Evolutionary conservation across 1,284 basidiomycete species (phyloP).

Genomic region (Cutaneotrichosporon spelunceum): DNA sequence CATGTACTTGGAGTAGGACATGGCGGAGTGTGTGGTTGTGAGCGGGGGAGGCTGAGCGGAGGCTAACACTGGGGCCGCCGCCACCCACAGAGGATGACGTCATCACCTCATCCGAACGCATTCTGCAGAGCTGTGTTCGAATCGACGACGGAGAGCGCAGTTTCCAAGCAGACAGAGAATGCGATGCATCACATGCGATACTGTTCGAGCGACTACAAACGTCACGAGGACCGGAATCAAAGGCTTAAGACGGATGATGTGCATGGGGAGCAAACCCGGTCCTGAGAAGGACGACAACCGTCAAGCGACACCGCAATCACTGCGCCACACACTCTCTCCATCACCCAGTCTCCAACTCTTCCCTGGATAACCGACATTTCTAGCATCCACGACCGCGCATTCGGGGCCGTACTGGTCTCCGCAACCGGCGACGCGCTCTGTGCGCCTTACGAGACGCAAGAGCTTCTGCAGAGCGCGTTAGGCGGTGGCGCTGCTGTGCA

Average conservation of each 20-base stretch:
- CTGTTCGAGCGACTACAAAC: too few species aligned
- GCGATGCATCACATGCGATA: too few species aligned
- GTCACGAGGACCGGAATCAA: too few species aligned
- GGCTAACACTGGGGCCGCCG: not conserved
- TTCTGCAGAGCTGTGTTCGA: too few species aligned
- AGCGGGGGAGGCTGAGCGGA: not conserved
- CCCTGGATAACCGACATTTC: not conserved
- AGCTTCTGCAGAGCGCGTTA: not conserved
- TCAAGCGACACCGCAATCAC: too few species aligned
- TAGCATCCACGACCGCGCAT: not conserved
- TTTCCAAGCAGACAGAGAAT: too few species aligned
- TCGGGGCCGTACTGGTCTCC: constrained; percentile 10
- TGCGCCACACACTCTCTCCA: too few species aligned
- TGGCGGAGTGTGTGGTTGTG: not conserved
- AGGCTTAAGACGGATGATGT: too few species aligned
- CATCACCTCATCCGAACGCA: not conserved
- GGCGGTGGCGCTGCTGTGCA: not conserved
- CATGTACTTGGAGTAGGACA: constrained; percentile 4
- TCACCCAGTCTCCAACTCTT: too few species aligned
- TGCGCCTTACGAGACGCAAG: constrained; percentile 8
- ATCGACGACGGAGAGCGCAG: too few species aligned
- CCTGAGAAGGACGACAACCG: too few species aligned
- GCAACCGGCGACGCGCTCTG: constrained; percentile 18
- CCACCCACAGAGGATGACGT: not conserved
- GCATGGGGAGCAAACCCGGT: too few species aligned